Evolutionary conservation across 23 red algal genomes (phyloP), one percentile per base, ranked within the genome.

Genomic region (Gracilaria domingensis): DNA sequence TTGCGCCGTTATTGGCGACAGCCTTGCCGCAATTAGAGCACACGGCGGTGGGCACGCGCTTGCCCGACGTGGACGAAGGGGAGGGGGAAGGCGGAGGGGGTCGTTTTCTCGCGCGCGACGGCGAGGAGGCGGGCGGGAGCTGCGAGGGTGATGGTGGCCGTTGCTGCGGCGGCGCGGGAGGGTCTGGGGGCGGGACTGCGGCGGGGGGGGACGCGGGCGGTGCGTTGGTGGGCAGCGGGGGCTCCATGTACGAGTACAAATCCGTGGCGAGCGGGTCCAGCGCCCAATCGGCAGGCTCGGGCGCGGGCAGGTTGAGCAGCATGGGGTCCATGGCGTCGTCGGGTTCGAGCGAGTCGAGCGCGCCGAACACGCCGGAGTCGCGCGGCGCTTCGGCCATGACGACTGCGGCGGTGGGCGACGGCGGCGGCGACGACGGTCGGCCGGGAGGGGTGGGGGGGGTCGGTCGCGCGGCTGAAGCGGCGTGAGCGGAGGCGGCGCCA

Each of bases 241-340:
- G 71, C 60, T 90, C 86, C 2, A 90, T 79, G 57, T 80, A 90
- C 24, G 53, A 51, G 75, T 90, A 66, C 49, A 71, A 64, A 53
- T 80, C 71, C 54, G 71, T 6, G 1, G 71, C 33, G 51, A 90
- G 86, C 24, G 86, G 35, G 75, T 79, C 86, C 12, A 90, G 73
- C 33, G 45, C 56, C 86, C 86, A 90, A 25, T 90, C 86, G 50
- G 86, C 48, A 38, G 83, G 86, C 51, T 90, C 86, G 14, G 86
- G 36, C 23, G 72, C 45, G 29, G 72, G 48, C 36, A 90, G 86
- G 71, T 50, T 69, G 55, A 90, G 71, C 64, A 90, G 71, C 86
- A 90, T 81, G 39, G 49, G 72, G 72, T 90, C 86, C 72, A 90
- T 80, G 24, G 66, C 83, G 58, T 90, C 86, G 39, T 76, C 86